phyloP scores from a whole-genome alignment of 1,139 yeast genomes.

The Waltiozyma sp. region DNA sequence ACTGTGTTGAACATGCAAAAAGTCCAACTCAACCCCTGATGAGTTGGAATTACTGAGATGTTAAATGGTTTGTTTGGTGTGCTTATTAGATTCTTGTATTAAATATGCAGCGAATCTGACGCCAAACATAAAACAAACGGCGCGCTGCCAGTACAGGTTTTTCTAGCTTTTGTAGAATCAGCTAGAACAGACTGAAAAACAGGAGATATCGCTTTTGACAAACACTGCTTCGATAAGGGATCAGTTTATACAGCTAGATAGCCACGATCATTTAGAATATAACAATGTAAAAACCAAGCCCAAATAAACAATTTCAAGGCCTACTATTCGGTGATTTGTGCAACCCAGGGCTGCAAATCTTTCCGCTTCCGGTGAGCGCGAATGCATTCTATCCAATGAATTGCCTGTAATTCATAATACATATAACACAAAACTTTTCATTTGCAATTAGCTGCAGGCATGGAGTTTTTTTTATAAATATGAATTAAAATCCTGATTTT shows the following conservation, averaged over 20 bases:
- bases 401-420: background rate
- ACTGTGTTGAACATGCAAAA: too few species aligned
- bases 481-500: constrained; percentile 1
- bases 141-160: too few species aligned
- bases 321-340: background rate
- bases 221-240: background rate
- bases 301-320: background rate
- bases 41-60: too few species aligned
- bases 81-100: too few species aligned
- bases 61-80: too few species aligned
- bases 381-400: background rate
- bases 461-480: constrained; percentile 1
- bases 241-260: background rate
- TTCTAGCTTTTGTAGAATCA: too few species aligned
- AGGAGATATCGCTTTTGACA: background rate
- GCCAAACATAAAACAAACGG: too few species aligned
- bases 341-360: background rate
- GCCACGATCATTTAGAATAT: background rate
- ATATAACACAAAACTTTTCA: background rate
- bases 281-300: background rate
- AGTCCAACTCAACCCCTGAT: too few species aligned
- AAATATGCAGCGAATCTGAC: too few species aligned
- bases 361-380: background rate
- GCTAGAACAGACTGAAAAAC: too few species aligned
- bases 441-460: background rate